Evolutionary conservation across 31 red algal genomes (phyloP).

Genomic region (Odonthalia washingtoniensis): DNA sequence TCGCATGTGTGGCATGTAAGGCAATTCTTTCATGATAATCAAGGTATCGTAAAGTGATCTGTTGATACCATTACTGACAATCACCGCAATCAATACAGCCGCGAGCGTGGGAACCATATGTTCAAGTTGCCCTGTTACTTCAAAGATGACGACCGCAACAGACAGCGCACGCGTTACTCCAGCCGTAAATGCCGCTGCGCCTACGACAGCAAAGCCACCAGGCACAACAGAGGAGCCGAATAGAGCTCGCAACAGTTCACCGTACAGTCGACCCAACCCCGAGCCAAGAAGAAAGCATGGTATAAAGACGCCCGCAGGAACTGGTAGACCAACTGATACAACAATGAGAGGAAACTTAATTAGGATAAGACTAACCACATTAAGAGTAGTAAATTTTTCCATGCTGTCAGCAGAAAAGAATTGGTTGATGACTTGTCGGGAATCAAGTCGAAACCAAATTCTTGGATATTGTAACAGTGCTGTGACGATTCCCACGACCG

Average conservation of each 20-base stretch:
- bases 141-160: constrained; percentile 97
- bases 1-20: constrained; percentile 99
- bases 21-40: constrained; percentile 96
- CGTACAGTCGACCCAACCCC: constrained; percentile 92
- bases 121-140: constrained; percentile 96
- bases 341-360: constrained; percentile 98
- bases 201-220: constrained; percentile 97
- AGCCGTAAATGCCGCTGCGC: constrained; percentile 96
- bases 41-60: constrained; percentile 96
- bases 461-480: constrained; percentile 90
- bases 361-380: constrained; percentile 80
- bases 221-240: constrained; percentile 90
- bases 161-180: constrained; percentile 98
- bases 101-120: constrained; percentile 95
- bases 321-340: constrained; percentile 90
- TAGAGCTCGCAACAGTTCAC: constrained; percentile 83
- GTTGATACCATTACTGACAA: constrained; percentile 94
- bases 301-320: constrained; percentile 98
- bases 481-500: constrained; percentile 80
- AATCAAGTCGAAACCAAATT: constrained; percentile 88
- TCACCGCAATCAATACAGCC: constrained; percentile 89
- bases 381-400: constrained; percentile 60
- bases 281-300: constrained; percentile 96
- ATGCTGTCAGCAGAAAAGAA: constrained; percentile 92
- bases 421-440: constrained; percentile 93